Percentiles rank a stretch among this genome's conserved stretches.
These are phyloP conservation scores for Solanum chacoense DNA, from an alignment of 305 asterid species.

Conservation along the genomic window DNA sequence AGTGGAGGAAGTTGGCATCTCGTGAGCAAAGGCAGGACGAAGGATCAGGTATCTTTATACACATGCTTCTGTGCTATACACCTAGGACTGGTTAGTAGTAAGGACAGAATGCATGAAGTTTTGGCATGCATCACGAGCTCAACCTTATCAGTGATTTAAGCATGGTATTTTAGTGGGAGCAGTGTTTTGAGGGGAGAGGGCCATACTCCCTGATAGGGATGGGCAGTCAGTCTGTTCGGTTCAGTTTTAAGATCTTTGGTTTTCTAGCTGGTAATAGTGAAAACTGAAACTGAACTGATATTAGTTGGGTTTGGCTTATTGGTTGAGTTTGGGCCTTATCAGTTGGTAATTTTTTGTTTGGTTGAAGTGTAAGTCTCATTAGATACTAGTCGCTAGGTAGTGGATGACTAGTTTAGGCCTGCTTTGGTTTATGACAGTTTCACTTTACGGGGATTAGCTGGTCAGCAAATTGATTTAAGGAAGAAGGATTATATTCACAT, in stretches of 20 bases:
- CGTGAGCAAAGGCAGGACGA: slow-evolving; percentile 34
- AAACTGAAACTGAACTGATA: background rate
- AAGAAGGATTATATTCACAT: background rate
- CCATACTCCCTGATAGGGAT: background rate
- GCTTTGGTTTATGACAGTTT: background rate
- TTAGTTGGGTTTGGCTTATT: background rate
- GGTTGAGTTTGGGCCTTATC: background rate
- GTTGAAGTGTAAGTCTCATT: background rate
- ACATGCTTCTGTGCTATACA: background rate
- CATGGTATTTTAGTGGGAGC: background rate
- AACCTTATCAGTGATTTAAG: background rate
- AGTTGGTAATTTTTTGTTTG: background rate
- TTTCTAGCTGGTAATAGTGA: background rate
- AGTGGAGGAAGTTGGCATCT: slow-evolving; percentile 55
- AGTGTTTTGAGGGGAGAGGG: background rate
- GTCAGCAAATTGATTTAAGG: background rate
- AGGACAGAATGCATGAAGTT: background rate
- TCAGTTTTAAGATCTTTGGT: background rate
- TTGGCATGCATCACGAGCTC: background rate
- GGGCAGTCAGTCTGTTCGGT: background rate
- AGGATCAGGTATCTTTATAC: slow-evolving; percentile 40
- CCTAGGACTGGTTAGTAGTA: background rate
- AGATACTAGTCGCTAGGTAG: background rate
- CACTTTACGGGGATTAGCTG: background rate
- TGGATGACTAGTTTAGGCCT: background rate